Conservation (phyloP, 2,329 filamentous ascomycete species). For the Stagonosporopsis chrysanthemi region DNA sequence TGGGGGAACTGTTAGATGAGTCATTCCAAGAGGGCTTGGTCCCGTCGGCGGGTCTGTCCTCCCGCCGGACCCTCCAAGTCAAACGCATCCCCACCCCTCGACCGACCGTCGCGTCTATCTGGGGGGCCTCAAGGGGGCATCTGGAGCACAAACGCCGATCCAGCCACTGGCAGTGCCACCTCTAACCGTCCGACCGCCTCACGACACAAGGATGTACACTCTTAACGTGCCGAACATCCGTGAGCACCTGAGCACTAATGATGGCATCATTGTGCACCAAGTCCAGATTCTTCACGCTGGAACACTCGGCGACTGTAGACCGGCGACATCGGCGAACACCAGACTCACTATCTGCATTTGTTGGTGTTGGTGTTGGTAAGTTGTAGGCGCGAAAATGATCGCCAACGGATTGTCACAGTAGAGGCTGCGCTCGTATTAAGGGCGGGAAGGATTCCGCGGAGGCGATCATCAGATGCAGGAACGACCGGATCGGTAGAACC, state of each 20-base stretch:
- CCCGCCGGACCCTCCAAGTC: conserved; percentile 7
- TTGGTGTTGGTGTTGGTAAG: neutral
- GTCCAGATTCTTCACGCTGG: neutral
- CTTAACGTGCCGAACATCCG: conserved; percentile 4
- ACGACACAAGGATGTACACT: neutral
- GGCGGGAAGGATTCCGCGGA: conserved; percentile 10
- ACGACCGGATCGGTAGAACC: conserved; percentile 10
- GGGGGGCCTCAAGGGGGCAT: neutral
- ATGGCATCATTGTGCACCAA: neutral
- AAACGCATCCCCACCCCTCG: conserved; percentile 12
- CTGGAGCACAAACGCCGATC: neutral
- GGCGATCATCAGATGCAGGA: conserved; percentile 5
- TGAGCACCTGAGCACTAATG: conserved; percentile 1
- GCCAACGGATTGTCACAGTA: neutral
- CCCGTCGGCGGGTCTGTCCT: conserved; percentile 18
- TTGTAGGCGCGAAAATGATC: neutral
- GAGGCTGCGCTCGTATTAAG: neutral
- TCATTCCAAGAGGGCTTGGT: neutral
- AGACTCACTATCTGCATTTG: neutral
- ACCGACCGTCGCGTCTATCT: conserved; percentile 13
- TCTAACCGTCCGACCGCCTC: neutral
- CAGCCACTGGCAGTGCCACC: conserved; percentile 10
- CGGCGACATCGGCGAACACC: neutral
- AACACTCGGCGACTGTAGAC: neutral
- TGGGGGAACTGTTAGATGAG: neutral